Base-by-base conservation (phyloP, 768 basidiomycete genomes). In the Xerocomellus amylosporus region DNA sequence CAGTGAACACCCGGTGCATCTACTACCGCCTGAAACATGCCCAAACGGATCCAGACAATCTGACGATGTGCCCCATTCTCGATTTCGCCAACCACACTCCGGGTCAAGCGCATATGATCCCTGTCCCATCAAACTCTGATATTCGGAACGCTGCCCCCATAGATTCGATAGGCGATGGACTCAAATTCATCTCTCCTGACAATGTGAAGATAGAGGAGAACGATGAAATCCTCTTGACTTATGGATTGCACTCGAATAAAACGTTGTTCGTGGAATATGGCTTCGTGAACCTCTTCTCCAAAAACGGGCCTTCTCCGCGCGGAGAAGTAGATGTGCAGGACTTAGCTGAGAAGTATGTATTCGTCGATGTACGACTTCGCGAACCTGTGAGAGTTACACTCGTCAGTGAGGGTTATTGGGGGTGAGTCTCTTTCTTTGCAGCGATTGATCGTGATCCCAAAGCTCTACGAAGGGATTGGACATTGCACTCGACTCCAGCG, bases 1-100 rank as follows among this genome's bases (percentile, higher is more conserved):
- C 62, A 93, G 93, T 97, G 53, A 98, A 98, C 69, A 98, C 95
- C 6, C 84, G 96, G 45, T 93, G 89, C 67, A 82, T 98, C 20
- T 93, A 83, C 69, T 82, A 84, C 66, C 85, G 80, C 55, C 69
- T 86, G 40, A 80, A 75, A 58, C 63, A 71, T 28, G 65, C 70
- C 17, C 75, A 71, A 46, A 76, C 79, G 12, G 77, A 86, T 61
- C 77, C 82, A 28, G 82, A 93, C 67, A 94, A 96, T 64, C 72
- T 94, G 55, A 90, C 93, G 0, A 77, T 98, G 54, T 90, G 90
- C 56, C 96, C 96, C 9, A 77, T 97, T 33, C 76, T 97, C 49
- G 96, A 98, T 73, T 87, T 98, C 57, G 91, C 91, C 14, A 97
- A 97, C 61, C 94, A 97, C 60, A 74, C 75, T 3, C 58, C 73